Percentiles rank a stretch among this genome's conserved stretches.
Conservation (phyloP, 371 early-diverging fungal genomes). For the Mucor lusitanicus region DNA sequence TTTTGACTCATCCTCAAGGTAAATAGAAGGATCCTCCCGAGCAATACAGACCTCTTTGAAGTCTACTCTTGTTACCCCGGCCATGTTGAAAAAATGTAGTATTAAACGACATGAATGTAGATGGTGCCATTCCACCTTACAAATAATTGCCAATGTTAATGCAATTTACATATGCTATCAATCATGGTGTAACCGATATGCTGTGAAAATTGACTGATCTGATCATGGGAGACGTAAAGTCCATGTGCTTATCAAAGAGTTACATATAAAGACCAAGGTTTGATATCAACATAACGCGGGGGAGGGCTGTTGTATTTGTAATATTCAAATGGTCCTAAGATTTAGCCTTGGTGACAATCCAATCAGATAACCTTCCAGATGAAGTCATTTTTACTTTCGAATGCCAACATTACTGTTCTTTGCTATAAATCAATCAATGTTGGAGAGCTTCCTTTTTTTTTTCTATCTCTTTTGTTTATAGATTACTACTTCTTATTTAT, state of each 20-base stretch:
- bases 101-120: no score
- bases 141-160: not conserved
- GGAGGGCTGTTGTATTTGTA: not conserved
- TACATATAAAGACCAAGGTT: not conserved
- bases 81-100: not conserved
- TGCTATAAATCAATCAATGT: not conserved
- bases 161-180: not conserved
- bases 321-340: not conserved
- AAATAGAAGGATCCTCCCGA: not conserved
- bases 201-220: not conserved
- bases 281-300: not conserved
- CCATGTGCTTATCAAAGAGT: not conserved
- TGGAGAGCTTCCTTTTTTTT: not conserved
- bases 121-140: not conserved
- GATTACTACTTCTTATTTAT: not conserved
- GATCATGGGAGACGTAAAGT: not conserved
- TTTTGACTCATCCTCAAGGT: not conserved
- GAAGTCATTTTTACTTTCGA: conserved; percentile 1
- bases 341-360: not conserved
- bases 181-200: not conserved
- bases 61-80: not conserved
- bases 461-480: not conserved
- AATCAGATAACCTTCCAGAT: not conserved
- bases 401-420: not conserved
- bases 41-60: not conserved